Percentiles rank a stretch among this genome's conserved stretches.
These are phyloP conservation scores for Pythium folliculosum DNA, from an alignment of 352 stramenopile genomes.

Conservation along the genomic window DNA sequence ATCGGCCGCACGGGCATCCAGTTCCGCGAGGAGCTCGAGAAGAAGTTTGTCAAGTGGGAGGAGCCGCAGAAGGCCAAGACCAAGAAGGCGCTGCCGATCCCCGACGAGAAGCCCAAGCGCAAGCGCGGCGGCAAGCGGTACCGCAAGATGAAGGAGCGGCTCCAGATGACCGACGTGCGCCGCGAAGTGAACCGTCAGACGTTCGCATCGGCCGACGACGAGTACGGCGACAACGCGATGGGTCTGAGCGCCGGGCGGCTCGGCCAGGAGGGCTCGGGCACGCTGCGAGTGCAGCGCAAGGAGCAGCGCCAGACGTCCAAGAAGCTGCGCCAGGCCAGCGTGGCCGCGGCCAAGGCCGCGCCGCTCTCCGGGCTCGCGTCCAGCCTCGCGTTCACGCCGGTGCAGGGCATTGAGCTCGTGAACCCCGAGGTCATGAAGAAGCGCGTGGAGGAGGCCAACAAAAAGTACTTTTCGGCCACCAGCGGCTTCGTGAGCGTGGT, in stretches of 20 bases:
- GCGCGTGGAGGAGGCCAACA: constrained; percentile 93
- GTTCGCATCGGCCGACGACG: constrained; percentile 92
- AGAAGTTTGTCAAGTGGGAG: constrained; percentile 97
- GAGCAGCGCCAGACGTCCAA: constrained; percentile 91
- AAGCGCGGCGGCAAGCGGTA: constrained; percentile 94
- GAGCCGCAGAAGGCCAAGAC: constrained; percentile 96
- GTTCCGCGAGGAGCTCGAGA: constrained; percentile 90
- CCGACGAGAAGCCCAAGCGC: constrained; percentile 94
- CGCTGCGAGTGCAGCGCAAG: constrained; percentile 87
- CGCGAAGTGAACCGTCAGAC: constrained; percentile 96
- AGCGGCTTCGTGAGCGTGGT: constrained; percentile 96
- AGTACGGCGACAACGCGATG: constrained; percentile 99
- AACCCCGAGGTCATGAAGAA: constrained; percentile 95
- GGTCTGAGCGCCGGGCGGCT: constrained; percentile 94
- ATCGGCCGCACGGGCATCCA: constrained; percentile 70
- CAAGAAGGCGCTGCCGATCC: constrained; percentile 96
- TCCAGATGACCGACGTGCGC: constrained; percentile 97
- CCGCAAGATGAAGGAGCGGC: constrained; percentile 96
- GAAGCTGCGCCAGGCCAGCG: constrained; percentile 93
- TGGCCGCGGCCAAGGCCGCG: constrained; percentile 44
- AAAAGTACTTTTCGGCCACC: constrained; percentile 96
- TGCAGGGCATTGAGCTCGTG: constrained; percentile 97
- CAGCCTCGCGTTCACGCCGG: constrained; percentile 97
- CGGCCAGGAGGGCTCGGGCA: constrained; percentile 86
- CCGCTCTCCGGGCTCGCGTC: constrained; percentile 91